Percentiles rank a stretch among this genome's conserved stretches.
These are phyloP conservation scores for Aspergillus asperescens DNA, from an alignment of 495 filamentous ascomycete species.

Conservation along the genomic window DNA sequence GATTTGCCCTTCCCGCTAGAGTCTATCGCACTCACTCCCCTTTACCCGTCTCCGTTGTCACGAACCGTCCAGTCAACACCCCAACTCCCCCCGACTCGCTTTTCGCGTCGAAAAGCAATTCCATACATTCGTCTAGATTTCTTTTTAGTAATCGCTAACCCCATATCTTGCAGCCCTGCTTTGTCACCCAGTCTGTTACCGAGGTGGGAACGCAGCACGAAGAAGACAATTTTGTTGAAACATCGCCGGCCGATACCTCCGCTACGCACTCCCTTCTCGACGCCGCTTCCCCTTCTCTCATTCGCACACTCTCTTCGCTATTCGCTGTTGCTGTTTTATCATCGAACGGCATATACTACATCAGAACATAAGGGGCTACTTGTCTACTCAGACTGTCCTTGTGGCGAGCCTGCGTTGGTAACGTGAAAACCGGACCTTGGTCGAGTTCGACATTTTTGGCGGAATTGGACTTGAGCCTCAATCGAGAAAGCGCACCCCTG, in stretches of 20 bases:
- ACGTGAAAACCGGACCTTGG: conserved; percentile 7
- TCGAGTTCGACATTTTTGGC: conserved; percentile 8
- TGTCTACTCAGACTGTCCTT: not conserved
- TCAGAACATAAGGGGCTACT: not conserved
- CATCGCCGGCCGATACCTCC: conserved; percentile 25
- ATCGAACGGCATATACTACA: conserved; percentile 6
- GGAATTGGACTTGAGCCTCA: conserved; percentile 1
- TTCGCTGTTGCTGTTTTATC: not conserved
- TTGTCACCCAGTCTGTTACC: conserved; percentile 6
- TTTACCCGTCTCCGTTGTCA: conserved; percentile 21
- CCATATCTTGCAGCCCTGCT: conserved; percentile 4
- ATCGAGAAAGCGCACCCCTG: not conserved
- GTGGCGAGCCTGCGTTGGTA: not conserved
- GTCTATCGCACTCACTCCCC: conserved; percentile 26
- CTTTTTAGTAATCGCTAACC: conserved; percentile 2
- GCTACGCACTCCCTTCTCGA: conserved; percentile 11
- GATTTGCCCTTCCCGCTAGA: conserved; percentile 23
- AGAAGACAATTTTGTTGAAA: conserved; percentile 22
- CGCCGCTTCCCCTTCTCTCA: conserved; percentile 10
- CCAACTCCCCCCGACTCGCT: conserved; percentile 8
- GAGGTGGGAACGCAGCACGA: conserved; percentile 12
- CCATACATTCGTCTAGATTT: not conserved
- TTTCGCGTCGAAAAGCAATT: conserved; percentile 5
- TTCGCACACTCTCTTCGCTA: not conserved
- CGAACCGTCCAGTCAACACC: conserved; percentile 1